phyloP scores from a whole-genome alignment of 441 rosid genomes.

The Melastoma candidum region DNA sequence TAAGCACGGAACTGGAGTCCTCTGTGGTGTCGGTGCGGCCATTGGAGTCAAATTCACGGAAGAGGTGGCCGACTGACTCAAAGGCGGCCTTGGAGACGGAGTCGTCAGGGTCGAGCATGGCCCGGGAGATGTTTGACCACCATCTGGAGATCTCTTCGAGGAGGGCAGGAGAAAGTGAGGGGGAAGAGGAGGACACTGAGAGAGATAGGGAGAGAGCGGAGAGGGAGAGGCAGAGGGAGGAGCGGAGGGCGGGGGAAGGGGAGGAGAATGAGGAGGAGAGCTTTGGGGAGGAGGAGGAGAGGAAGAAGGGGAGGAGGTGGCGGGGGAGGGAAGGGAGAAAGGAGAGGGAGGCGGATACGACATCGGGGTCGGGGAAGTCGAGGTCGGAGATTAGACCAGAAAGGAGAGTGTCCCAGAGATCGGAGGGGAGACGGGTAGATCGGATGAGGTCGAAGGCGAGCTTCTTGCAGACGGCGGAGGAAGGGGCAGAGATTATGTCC shows the following conservation, averaged over 20 bases:
- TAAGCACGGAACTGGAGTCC: conserved; percentile 18
- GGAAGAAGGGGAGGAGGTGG: conserved; percentile 65
- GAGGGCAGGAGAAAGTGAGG: conserved; percentile 62
- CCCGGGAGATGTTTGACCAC: conserved; percentile 83
- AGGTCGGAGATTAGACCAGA: conserved; percentile 76
- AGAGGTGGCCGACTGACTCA: conserved; percentile 86
- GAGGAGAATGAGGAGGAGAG: conserved; percentile 84
- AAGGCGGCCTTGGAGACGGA: conserved; percentile 85
- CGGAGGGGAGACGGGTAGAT: conserved; percentile 86
- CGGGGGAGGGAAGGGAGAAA: conserved; percentile 90
- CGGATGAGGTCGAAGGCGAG: conserved; percentile 92
- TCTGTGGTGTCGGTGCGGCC: conserved; percentile 12
- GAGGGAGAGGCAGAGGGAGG: conserved; percentile 64
- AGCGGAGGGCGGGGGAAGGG: conserved; percentile 58
- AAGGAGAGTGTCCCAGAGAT: conserved; percentile 94
- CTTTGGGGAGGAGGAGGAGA: conserved; percentile 61
- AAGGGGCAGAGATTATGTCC: conserved; percentile 84
- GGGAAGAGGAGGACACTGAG: conserved; percentile 71
- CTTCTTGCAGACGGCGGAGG: conserved; percentile 94
- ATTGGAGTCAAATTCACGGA: conserved; percentile 88
- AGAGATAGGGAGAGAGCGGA: conserved; percentile 62
- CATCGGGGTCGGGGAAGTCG: conserved; percentile 93
- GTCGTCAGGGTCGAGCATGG: conserved; percentile 82
- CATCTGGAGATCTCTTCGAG: conserved; percentile 81
- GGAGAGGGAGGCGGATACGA: conserved; percentile 83